Base-by-base conservation (phyloP, 371 early-diverging fungal species). In the Mortierella sp. region DNA sequence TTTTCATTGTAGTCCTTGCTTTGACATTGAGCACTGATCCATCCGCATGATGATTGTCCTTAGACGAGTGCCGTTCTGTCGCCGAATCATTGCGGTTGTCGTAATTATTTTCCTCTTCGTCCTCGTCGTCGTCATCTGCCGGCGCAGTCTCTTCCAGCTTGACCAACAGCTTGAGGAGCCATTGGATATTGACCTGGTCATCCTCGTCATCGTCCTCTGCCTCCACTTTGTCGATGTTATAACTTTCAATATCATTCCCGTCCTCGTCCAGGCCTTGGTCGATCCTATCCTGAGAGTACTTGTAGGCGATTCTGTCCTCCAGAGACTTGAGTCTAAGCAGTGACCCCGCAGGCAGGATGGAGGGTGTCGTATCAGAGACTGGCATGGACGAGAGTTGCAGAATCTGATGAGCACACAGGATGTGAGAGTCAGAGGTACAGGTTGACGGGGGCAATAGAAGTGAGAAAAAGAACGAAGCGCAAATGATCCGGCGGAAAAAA, bases 201-300 rank as follows among this genome's bases (percentile, higher is more conserved):
- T 64, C 58, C 2, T 56, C 37, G 17, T 60, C 65, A 17, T 54
- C 60, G 2, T n/a, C n/a, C n/a, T n/a, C n/a, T n/a, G n/a, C n/a
- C n/a, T n/a, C n/a, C n/a, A n/a, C n/a, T n/a, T n/a, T n/a, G n/a
- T n/a, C n/a, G n/a, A n/a, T n/a, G n/a, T n/a, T n/a, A n/a, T n/a
- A n/a, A n/a, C n/a, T n/a, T n/a, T 69, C 70, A 53, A 76, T 64
- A 11, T 76, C 76, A 32, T 76, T 76, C 5, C 76, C 76, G 37
- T 69, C 65, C 32, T 75, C 52, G 34, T 75, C 76, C 30, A 76
- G 53, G 0, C 70, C 76, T 31, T 76, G 76, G 30, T 76, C 76
- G 50, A 76, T 76, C 62, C 76, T 41, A 46, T 76, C 76, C 54
- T 76, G 76, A 6, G 76, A 76, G 48, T 76, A 76, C 54, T 64